Evolutionary conservation across 768 basidiomycete genomes (phyloP), one percentile per base, ranked within the genome.

Genomic region (Pisolithus marmoratus): DNA sequence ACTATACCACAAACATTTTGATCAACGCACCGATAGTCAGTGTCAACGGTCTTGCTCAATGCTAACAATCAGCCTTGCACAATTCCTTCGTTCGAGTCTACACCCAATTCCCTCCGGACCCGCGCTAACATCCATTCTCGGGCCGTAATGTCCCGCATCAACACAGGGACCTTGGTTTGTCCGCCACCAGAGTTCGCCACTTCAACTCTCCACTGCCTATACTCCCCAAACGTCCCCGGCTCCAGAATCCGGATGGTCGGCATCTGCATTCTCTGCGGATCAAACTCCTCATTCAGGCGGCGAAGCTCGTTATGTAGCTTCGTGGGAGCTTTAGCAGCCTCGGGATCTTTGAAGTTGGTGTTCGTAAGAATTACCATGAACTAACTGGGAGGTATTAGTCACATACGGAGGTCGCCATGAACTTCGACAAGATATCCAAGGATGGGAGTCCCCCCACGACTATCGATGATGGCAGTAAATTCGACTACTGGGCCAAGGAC

Each of bases 391-490:
- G 36, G 11, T 19, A n/a, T 12, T 50, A 23, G 23, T 40, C 3
- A 38, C 49, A 20, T 38, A 52, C 49, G 37, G 20, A 52, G 46
- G 4, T 49, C 38, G 24, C 54, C 61, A 38, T 54, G 44, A 5
- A 51, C 40, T 48, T 56, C 56, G 23, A 63, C 48, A 27, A 34
- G 54, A 44, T 41, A 41, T 8, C 40, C 40, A 11, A 41, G 40
- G 4, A 12, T 20, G 8, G 38, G 47, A 61, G 2, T 48, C 36
- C 38, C 47, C 9, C 52, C 53, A 2, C 54, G 34, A 14, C 34
- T 40, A 11, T 63, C 63, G 19, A 55, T n/a, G n/a, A 63, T 46
- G 19, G 51, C 50, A 3, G 60, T 55, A 9, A 60, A 52, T 36
- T 63, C 60, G 0, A 45, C 51, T n/a, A 60, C 24, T 7, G 41